These are phyloP conservation scores for Syncephalastrum monosporum DNA, from an alignment of 371 early-diverging fungal genomes.

Conservation along the genomic window DNA sequence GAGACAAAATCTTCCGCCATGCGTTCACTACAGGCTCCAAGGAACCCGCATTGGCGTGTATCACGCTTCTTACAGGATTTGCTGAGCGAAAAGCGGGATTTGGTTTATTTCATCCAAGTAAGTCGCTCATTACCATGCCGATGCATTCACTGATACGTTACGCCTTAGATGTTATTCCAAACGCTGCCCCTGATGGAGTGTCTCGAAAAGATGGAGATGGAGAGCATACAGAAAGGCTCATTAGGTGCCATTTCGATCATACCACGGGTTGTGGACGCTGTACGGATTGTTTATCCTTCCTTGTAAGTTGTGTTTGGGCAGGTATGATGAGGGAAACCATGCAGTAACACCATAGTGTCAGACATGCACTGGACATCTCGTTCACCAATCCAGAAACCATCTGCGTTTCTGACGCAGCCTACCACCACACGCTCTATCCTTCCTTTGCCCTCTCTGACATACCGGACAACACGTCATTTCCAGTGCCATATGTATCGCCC, in stretches of 20 bases:
- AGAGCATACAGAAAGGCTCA: slow-evolving; percentile 27
- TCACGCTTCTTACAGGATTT: slow-evolving; percentile 35
- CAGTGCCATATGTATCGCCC: slow-evolving; percentile 12
- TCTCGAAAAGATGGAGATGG: slow-evolving; percentile 36
- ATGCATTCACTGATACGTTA: neutral
- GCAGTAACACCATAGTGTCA: slow-evolving; percentile 5
- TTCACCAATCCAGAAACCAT: slow-evolving; percentile 33
- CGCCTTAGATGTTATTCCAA: slow-evolving; percentile 37
- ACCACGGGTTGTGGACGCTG: slow-evolving; percentile 52
- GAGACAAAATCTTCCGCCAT: neutral
- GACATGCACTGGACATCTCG: slow-evolving; percentile 43
- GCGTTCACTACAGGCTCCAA: neutral
- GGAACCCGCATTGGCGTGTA: slow-evolving; percentile 50
- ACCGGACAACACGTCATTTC: slow-evolving; percentile 21
- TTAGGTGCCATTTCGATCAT: slow-evolving; percentile 50
- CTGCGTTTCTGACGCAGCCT: slow-evolving; percentile 44
- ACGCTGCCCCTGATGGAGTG: slow-evolving; percentile 48
- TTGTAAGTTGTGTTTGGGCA: slow-evolving; percentile 28
- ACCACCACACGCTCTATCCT: slow-evolving; percentile 28
- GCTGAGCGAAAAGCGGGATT: slow-evolving; percentile 43
- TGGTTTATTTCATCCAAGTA: slow-evolving; percentile 49
- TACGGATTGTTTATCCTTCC: slow-evolving; percentile 56
- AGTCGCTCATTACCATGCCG: neutral
- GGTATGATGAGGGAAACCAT: neutral
- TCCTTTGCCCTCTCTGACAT: slow-evolving; percentile 11